phyloP scores from a whole-genome alignment of 2,329 filamentous ascomycete species.

The Claviceps sp. region DNA sequence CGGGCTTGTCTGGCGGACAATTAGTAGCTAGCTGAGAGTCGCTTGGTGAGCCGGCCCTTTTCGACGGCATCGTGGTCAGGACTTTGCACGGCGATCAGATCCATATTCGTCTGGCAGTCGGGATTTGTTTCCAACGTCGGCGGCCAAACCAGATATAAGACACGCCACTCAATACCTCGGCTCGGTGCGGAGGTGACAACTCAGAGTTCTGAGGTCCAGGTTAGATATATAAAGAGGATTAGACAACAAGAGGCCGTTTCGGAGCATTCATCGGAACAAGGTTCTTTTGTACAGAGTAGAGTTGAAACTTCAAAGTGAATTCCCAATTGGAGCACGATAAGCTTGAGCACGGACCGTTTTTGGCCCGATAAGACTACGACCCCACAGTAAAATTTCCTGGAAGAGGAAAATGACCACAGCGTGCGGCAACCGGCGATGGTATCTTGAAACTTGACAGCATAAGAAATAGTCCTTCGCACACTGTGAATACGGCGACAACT shows the following conservation, averaged over 20 bases:
- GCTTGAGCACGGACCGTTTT: neutral
- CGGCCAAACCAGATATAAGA: too few relatives aligned
- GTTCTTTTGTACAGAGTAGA: too few relatives aligned
- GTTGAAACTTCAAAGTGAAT: too few relatives aligned
- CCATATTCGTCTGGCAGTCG: too few relatives aligned
- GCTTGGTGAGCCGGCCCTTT: neutral
- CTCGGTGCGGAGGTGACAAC: too few relatives aligned
- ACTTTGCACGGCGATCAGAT: neutral
- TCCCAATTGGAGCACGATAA: neutral
- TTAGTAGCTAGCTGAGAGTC: neutral
- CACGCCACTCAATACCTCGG: too few relatives aligned
- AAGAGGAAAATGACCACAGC: neutral
- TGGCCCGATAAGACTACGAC: neutral
- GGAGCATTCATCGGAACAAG: too few relatives aligned
- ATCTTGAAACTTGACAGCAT: neutral
- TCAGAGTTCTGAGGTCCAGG: too few relatives aligned
- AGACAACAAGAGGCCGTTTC: too few relatives aligned
- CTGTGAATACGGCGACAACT: neutral
- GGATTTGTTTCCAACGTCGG: too few relatives aligned
- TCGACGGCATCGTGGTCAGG: neutral
- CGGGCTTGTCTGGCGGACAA: neutral
- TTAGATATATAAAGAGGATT: too few relatives aligned
- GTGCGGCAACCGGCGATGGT: too few relatives aligned
- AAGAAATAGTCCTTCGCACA: neutral
- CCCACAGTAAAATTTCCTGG: slow-evolving; percentile 2